Evolutionary conservation across 2,329 filamentous ascomycete genomes (phyloP).

Genomic region (Penicillium sp.): DNA sequence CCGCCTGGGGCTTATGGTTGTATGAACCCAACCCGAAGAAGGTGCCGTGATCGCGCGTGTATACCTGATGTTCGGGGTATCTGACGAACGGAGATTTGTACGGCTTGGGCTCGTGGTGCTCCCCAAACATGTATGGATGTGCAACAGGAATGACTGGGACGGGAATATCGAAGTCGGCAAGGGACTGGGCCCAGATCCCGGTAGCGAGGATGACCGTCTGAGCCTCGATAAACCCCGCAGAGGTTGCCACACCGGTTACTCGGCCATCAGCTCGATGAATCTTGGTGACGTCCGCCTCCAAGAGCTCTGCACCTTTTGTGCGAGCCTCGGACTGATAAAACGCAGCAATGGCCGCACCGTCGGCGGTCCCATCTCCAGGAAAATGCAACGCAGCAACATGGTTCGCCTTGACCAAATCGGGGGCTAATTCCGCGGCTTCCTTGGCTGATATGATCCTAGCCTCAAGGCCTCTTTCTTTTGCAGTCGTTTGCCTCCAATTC

Average conservation of each 20-base stretch:
- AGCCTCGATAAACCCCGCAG: constrained; percentile 20
- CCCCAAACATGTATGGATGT: constrained; percentile 43
- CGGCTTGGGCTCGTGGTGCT: constrained; percentile 20
- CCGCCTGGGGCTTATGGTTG: constrained; percentile 33
- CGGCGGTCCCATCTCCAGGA: constrained; percentile 34
- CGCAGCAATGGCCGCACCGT: constrained; percentile 27
- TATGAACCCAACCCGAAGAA: constrained; percentile 42
- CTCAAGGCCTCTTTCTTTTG: constrained; percentile 29
- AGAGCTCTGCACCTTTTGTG: constrained; percentile 26
- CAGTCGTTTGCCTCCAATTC: constrained; percentile 24
- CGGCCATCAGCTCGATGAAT: constrained; percentile 23
- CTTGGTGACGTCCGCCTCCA: constrained; percentile 28
- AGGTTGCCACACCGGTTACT: constrained; percentile 27
- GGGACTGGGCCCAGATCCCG: constrained; percentile 36
- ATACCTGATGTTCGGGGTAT: constrained; percentile 42
- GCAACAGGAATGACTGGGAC: constrained; percentile 41
- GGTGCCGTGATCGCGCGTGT: constrained; percentile 40
- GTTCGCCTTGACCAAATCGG: constrained; percentile 33
- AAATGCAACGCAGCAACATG: constrained; percentile 30
- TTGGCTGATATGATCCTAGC: constrained; percentile 31
- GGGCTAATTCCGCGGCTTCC: constrained; percentile 30
- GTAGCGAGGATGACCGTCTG: constrained; percentile 33
- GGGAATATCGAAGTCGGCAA: constrained; percentile 30
- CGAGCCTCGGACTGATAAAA: constrained; percentile 32
- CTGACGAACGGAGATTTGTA: constrained; percentile 38